Evolutionary conservation across 2,329 filamentous ascomycete species (phyloP).

Genomic region (Aspergillus sp.): DNA sequence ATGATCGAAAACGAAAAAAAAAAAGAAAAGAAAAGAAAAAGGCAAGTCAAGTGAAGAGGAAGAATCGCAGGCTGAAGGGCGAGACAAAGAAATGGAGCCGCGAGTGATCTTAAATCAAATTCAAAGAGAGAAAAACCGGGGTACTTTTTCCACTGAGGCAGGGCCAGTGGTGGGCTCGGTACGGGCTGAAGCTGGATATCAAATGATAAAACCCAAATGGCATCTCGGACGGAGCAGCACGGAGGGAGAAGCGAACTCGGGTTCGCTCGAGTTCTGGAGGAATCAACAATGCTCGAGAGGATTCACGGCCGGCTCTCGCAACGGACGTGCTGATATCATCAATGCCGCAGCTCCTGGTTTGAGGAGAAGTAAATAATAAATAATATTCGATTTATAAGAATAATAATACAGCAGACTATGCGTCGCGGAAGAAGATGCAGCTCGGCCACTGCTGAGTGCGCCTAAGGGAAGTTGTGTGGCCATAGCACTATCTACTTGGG

Average conservation of each 20-base stretch:
- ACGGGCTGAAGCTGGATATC: not conserved
- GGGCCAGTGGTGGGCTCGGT: not conserved
- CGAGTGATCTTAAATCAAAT: conserved; percentile 16
- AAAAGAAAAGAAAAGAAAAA: conserved; percentile 1
- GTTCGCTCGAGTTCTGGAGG: not conserved
- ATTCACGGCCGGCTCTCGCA: not conserved
- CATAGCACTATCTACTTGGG: not conserved
- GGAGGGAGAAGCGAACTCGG: not conserved
- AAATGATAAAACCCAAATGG: not conserved
- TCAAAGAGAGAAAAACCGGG: conserved; percentile 1
- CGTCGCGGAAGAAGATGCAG: conserved; percentile 16
- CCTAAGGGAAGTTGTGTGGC: conserved; percentile 7
- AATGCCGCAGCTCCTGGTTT: not conserved
- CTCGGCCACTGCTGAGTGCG: conserved; percentile 8
- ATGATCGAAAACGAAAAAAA: not conserved
- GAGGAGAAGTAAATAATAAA: not conserved
- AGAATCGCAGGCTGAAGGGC: too few species aligned
- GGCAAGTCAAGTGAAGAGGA: not conserved
- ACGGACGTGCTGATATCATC: conserved; percentile 7
- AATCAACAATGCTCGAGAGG: too few species aligned
- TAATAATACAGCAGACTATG: conserved; percentile 8
- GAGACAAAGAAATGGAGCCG: conserved; percentile 19
- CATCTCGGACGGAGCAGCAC: not conserved
- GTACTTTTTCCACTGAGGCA: not conserved
- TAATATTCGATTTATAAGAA: not conserved